These are phyloP conservation scores for Fistulinella prunicolor DNA, from an alignment of 768 basidiomycete species.

Conservation along the genomic window DNA sequence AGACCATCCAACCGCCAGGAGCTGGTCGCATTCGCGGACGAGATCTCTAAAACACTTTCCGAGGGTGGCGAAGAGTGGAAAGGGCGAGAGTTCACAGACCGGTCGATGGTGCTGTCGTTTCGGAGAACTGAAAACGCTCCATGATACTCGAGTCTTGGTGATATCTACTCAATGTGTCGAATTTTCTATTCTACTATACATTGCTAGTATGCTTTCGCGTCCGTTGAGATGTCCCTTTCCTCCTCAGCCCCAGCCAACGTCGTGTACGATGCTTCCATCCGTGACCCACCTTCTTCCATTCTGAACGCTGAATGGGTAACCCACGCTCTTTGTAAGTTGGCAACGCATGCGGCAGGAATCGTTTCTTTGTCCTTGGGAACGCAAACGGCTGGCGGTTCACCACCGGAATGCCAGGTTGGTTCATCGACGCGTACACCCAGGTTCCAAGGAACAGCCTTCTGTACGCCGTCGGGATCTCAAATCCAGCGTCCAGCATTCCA, in stretches of 20 bases:
- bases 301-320: slow-evolving; percentile 30
- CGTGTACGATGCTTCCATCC: slow-evolving; percentile 21
- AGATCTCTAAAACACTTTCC: slow-evolving; percentile 39
- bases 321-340: slow-evolving; percentile 32
- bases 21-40: slow-evolving; percentile 44
- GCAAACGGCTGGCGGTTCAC: slow-evolving; percentile 27
- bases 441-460: slow-evolving; percentile 40
- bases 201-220: slow-evolving; percentile 25
- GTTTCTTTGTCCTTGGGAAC: slow-evolving; percentile 21
- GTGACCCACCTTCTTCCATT: slow-evolving; percentile 23
- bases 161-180: slow-evolving; percentile 8
- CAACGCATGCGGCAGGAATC: slow-evolving; percentile 25
- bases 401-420: slow-evolving; percentile 3
- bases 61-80: slow-evolving; percentile 58
- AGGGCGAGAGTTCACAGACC: slow-evolving; percentile 37
- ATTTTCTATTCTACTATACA: slow-evolving; percentile 25
- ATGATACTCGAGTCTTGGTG: slow-evolving; percentile 2
- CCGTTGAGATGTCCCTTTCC: slow-evolving; percentile 9
- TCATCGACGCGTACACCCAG: slow-evolving; percentile 22
- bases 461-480: slow-evolving; percentile 39
- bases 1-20: slow-evolving; percentile 35
- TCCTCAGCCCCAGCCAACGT: background rate
- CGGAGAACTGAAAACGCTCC: slow-evolving; percentile 30
- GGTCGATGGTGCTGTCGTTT: slow-evolving; percentile 42
- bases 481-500: slow-evolving; percentile 41